A percentile compares a stretch with the other conserved stretches of the same genome.
Evolutionary conservation across 2,329 filamentous ascomycete species (phyloP).

Genomic region (Verticillium nubilum): DNA sequence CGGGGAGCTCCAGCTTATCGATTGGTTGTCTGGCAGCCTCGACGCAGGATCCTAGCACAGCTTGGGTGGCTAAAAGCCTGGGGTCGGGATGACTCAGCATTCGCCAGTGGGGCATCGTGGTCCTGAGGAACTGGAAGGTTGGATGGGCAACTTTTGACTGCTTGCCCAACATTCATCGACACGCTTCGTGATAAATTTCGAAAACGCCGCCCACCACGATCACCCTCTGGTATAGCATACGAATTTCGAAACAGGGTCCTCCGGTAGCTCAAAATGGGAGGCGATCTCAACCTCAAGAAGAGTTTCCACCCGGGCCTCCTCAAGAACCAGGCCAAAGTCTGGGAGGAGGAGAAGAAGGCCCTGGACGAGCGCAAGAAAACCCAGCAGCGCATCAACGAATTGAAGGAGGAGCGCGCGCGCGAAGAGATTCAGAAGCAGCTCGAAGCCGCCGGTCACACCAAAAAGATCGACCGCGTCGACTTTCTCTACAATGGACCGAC

Average conservation of each 20-base stretch:
- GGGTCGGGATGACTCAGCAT: background rate
- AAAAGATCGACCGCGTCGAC: conserved; percentile 78
- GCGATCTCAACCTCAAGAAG: conserved; percentile 92
- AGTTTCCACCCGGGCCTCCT: conserved; percentile 90
- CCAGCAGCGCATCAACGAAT: conserved; percentile 85
- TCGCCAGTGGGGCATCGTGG: background rate
- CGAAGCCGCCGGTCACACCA: conserved; percentile 79
- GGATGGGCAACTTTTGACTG: conserved; percentile 7
- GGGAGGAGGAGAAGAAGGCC: conserved; percentile 86
- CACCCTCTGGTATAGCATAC: background rate
- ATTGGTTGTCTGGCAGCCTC: conserved; percentile 4
- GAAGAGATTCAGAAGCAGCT: conserved; percentile 89
- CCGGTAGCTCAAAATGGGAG: conserved; percentile 57
- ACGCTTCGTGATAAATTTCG: background rate
- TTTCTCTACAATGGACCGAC: conserved; percentile 97
- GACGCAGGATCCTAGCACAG: background rate
- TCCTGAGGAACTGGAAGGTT: background rate
- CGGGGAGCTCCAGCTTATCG: conserved; percentile 11
- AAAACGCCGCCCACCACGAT: background rate
- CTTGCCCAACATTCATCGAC: background rate
- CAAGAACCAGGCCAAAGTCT: conserved; percentile 86
- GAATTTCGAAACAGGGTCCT: background rate
- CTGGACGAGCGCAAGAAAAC: conserved; percentile 93
- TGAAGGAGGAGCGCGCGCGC: conserved; percentile 87
- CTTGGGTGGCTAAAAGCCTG: background rate